Base-by-base conservation (phyloP, 441 rosid genomes). In the Cnidoscolus chayamansa region DNA sequence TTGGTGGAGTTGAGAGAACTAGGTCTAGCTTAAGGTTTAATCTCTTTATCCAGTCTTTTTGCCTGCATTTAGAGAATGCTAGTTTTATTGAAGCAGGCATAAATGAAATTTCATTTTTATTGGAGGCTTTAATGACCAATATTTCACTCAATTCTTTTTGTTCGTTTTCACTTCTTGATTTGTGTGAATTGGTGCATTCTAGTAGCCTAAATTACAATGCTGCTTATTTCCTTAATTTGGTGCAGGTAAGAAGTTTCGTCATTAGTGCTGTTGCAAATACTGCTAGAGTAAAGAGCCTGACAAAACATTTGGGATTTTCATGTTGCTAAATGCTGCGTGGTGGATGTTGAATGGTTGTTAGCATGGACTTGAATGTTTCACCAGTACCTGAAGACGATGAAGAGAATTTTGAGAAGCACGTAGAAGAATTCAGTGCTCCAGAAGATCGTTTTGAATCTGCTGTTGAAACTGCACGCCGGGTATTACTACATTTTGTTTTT, bases 361-460 rank as follows among this genome's bases (percentile, higher is more conserved):
- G 87, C 64, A 93, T 93, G 99, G 98, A 95, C 80, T 74, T 95
- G 67, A 95, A 95, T 86, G 98, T 88, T 72, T 87, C 90, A 4
- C 96, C 96, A 2, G 78, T 87, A 74, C 99, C 99, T n/a, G 99
- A 95, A 76, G 98, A 91, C 60, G 96, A 93, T n/a, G 99, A 95
- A n/a, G 99, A 92, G 72, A 85, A 79, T 53, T 88, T 81, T 65
- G 96, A 86, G 20, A 67, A 86, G 66, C 93, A 71, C 68, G 58
- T 80, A 45, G 92, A 86, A 63, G 83, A 88, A 48, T 90, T 79
- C 68, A 63, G 78, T 0, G 73, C 84, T 2, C 85, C 84, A 3
- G 83, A 76, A 64, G 98, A 89, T 19, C 93, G 83, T 30, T 60
- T 68, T 19, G 98, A 89, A 73, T 85, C 96, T 72, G 92, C 86